Percentiles rank a stretch among this genome's conserved stretches.
phyloP scores from a whole-genome alignment of 2,329 filamentous ascomycete genomes.

The Nothophaeocryptopus gaeumannii region DNA sequence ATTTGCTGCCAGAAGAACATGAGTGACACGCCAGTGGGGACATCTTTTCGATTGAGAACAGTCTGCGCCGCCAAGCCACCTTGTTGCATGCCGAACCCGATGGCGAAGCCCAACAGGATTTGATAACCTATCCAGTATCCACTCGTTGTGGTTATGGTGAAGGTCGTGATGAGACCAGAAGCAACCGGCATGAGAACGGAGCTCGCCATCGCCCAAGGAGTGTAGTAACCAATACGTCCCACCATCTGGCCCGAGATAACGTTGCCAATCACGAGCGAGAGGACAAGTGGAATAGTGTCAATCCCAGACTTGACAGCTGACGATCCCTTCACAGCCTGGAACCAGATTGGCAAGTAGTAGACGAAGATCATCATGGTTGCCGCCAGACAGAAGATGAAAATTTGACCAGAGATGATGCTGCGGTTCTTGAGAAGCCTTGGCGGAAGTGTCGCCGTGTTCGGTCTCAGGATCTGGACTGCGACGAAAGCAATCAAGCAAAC shows the following conservation, averaged over 20 bases:
- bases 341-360: conserved; percentile 47
- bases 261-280: conserved; percentile 41
- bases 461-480: conserved; percentile 40
- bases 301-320: conserved; percentile 47
- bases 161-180: conserved; percentile 45
- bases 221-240: conserved; percentile 46
- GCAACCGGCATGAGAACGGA: conserved; percentile 44
- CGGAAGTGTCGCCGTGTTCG: conserved; percentile 43
- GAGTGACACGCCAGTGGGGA: conserved; percentile 40
- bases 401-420: conserved; percentile 39
- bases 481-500: conserved; percentile 41
- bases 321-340: conserved; percentile 49
- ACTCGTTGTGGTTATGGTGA: conserved; percentile 38
- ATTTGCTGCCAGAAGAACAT: conserved; percentile 44
- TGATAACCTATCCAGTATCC: conserved; percentile 51
- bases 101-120: conserved; percentile 43
- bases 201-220: conserved; percentile 42
- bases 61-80: conserved; percentile 43
- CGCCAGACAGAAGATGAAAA: conserved; percentile 42
- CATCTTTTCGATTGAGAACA: conserved; percentile 36
- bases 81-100: conserved; percentile 44
- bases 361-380: conserved; percentile 44
- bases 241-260: conserved; percentile 36
- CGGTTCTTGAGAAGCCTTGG: conserved; percentile 44
- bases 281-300: conserved; percentile 45